Evolutionary conservation across 169 alveolate species (phyloP).

Genomic region (Cryptosporidium sp.): DNA sequence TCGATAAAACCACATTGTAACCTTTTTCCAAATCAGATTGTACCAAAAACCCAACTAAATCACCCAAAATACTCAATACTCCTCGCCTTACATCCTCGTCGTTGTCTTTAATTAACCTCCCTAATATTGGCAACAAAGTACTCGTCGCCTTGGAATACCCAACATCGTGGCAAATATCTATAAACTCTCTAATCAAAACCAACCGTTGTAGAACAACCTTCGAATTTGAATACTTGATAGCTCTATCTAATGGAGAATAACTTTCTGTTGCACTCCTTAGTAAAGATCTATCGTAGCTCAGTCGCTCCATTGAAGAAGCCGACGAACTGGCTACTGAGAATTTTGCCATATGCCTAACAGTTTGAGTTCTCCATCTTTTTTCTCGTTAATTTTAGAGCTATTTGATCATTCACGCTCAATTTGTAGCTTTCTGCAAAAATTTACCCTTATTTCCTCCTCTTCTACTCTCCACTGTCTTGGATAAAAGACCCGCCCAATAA

Average conservation of each 20-base stretch:
- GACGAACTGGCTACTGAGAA: constrained; percentile 24
- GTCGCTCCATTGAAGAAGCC: constrained; percentile 55
- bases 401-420: constrained; percentile 15
- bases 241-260: constrained; percentile 73
- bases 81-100: constrained; percentile 75
- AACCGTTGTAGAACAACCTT: constrained; percentile 70
- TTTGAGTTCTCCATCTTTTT: constrained; percentile 10
- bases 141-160: constrained; percentile 62
- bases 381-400: constrained; percentile 6
- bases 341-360: constrained; percentile 23
- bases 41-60: constrained; percentile 75
- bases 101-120: constrained; percentile 29
- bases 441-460: not conserved
- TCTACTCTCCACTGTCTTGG: constrained; percentile 54
- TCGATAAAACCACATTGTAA: constrained; percentile 45
- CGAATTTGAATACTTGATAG: constrained; percentile 56
- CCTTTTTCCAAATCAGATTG: constrained; percentile 77
- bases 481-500: constrained; percentile 30
- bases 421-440: not conserved
- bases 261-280: constrained; percentile 43
- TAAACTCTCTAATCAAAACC: constrained; percentile 68
- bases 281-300: constrained; percentile 49
- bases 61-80: constrained; percentile 71
- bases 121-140: constrained; percentile 37
- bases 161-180: constrained; percentile 74